These are phyloP conservation scores for Bolboschoenus planiculmis DNA, from an alignment of 176 grass and related monocot species.

Conservation along the genomic window DNA sequence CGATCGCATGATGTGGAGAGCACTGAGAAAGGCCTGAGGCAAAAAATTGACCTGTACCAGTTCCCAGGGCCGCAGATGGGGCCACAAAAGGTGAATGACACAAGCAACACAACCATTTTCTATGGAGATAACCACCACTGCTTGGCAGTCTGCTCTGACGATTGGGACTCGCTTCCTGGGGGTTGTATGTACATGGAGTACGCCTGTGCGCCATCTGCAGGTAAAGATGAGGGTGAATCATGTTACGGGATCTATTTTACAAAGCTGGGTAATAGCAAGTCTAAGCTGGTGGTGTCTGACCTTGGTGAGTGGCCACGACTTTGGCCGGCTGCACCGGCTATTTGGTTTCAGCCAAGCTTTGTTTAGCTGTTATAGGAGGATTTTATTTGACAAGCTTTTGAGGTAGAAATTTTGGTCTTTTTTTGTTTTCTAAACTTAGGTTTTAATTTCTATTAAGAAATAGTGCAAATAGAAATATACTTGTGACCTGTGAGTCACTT, in stretches of 20 bases:
- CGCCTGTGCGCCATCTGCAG: background rate
- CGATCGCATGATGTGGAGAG: background rate
- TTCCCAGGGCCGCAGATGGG: background rate
- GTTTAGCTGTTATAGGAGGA: background rate
- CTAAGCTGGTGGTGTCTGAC: background rate
- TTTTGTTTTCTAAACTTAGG: background rate
- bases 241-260: conserved; percentile 5
- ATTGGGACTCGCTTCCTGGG: background rate
- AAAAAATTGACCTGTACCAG: conserved; percentile 7
- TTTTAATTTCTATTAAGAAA: background rate
- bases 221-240: background rate
- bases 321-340: background rate
- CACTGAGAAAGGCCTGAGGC: background rate
- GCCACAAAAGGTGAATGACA: background rate
- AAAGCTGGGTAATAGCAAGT: background rate
- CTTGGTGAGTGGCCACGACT: background rate
- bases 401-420: background rate
- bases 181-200: background rate
- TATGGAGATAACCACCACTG: conserved; percentile 1
- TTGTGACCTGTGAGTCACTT: background rate
- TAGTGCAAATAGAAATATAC: background rate
- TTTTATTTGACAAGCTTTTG: background rate
- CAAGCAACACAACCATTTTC: background rate
- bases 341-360: conserved; percentile 16
- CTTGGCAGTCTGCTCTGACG: background rate